Base-by-base conservation (phyloP, 2,329 filamentous ascomycete species). In the Tolypocladium sp. region DNA sequence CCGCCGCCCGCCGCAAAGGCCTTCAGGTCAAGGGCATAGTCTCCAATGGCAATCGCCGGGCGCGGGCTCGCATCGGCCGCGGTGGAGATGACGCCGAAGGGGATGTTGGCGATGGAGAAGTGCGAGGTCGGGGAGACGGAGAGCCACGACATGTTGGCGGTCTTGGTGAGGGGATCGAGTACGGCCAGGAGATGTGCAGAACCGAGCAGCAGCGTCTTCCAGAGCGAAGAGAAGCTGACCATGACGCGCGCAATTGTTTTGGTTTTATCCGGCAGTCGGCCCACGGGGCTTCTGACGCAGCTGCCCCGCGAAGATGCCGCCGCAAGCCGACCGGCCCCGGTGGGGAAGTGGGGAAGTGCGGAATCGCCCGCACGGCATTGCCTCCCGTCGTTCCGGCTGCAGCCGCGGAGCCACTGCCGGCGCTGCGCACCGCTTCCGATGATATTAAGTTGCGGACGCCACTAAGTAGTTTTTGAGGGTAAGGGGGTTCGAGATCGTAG, bases 61-160 rank as follows among this genome's bases (percentile, higher is more conserved):
- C 86, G 85, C 2, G 80, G 87, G 33, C 78, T 78, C 13, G 78
- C 66, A 60, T 83, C 78, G 7, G 77, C 71, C 3, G 78, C 63
- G 1, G 87, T 88, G 37, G 85, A 88, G 69, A 94, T 90, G 76
- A 94, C 86, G 67, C 90, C 90, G 68, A 93, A 93, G 1, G 90
- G 90, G 58, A 94, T 87, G 70, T 94, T 94, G 67, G 87, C 84
- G 57, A 93, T 76, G 10, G 89, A 91, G 74, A 92, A 92, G 66
- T 67, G 65, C 17, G 65, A 67, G 27, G 63, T 61, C 12, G 63
- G 58, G 22, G 65, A 54, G 58, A 70, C 65, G 51, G 62, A 38
- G 38, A 70, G 63, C 69, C 69, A 70, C 44, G 67, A 69, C 62
- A 64, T 65, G 41, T 44, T 58, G 57, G 41, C 37, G 44, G 54